Conservation (phyloP, 257 asterid species). For the Rauvolfia tetraphylla region DNA sequence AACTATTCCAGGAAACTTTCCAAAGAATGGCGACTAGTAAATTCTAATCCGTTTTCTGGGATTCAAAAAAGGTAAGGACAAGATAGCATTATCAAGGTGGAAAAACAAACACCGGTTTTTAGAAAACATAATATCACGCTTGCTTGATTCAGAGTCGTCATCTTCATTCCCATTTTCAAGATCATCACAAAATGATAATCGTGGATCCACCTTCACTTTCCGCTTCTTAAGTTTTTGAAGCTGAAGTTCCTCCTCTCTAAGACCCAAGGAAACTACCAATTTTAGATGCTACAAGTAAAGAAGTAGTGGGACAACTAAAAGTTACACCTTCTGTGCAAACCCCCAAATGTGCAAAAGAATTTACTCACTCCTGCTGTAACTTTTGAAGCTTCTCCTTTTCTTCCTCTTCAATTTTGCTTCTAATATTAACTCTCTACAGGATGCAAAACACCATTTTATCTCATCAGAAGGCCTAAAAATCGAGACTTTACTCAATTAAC, state of each 20-base stretch:
- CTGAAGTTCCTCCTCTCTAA: conserved; percentile 96
- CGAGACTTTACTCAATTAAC: neutral
- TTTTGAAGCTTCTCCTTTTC: conserved; percentile 97
- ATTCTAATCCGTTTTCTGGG: neutral
- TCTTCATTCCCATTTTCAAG: conserved; percentile 68
- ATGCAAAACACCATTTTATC: conserved; percentile 5
- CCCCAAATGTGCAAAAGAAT: neutral
- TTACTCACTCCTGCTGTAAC: conserved; percentile 88
- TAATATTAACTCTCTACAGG: conserved; percentile 84
- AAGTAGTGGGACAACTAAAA: neutral
- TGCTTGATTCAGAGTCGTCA: conserved; percentile 67
- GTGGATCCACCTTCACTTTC: conserved; percentile 84
- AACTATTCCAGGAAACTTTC: neutral
- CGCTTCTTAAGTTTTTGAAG: conserved; percentile 83
- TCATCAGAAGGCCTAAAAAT: neutral
- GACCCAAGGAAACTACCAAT: conserved; percentile 7
- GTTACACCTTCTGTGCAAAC: neutral
- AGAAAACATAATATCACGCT: conserved; percentile 13
- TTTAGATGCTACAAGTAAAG: neutral
- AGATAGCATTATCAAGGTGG: neutral
- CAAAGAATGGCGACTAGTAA: neutral
- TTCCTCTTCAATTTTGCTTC: conserved; percentile 89
- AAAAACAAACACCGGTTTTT: neutral
- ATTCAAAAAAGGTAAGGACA: neutral
- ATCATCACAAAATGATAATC: conserved; percentile 87